These are phyloP conservation scores for Podosphaera aphanis DNA, from an alignment of 2,329 filamentous ascomycete genomes.

Conservation along the genomic window DNA sequence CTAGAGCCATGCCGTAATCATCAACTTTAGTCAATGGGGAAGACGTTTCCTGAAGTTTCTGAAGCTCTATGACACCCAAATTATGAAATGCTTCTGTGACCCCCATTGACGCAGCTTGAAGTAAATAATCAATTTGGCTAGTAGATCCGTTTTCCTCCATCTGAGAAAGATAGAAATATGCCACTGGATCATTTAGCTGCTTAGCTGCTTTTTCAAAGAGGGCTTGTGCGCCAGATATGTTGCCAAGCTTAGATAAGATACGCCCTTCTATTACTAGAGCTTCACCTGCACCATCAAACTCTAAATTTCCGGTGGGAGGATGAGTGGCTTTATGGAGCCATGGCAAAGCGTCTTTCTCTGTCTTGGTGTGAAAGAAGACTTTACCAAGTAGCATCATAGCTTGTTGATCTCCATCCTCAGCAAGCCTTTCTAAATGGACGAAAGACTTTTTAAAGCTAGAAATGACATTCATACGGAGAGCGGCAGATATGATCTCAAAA, in stretches of 20 bases:
- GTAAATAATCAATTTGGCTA: conserved; percentile 9
- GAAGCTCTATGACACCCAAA: conserved; percentile 11
- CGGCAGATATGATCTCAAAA: conserved; percentile 8
- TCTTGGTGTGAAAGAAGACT: conserved; percentile 7
- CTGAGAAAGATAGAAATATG: conserved; percentile 14
- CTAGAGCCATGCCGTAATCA: conserved; percentile 12
- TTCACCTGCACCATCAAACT: conserved; percentile 11
- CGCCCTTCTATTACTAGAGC: conserved; percentile 9
- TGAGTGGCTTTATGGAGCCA: conserved; percentile 11
- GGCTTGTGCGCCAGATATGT: conserved; percentile 6
- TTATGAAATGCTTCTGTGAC: conserved; percentile 13
- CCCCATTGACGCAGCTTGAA: conserved; percentile 14
- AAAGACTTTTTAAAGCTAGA: conserved; percentile 5
- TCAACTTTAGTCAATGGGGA: conserved; percentile 3
- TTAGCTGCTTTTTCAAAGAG: conserved; percentile 14
- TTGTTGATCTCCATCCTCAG: conserved; percentile 11
- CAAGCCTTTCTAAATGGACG: conserved; percentile 7
- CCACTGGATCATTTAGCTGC: conserved; percentile 12
- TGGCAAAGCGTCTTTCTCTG: conserved; percentile 8
- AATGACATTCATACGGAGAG: conserved; percentile 3
- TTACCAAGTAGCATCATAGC: conserved; percentile 14
- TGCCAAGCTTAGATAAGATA: conserved; percentile 6
- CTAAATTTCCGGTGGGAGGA: conserved; percentile 4
- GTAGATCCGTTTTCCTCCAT: conserved; percentile 5
- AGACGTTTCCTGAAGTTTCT: conserved; percentile 3